A percentile compares a stretch with the other conserved stretches of the same genome.
Conservation (phyloP, 805 yeast genomes). For the Priceomyces medius region DNA sequence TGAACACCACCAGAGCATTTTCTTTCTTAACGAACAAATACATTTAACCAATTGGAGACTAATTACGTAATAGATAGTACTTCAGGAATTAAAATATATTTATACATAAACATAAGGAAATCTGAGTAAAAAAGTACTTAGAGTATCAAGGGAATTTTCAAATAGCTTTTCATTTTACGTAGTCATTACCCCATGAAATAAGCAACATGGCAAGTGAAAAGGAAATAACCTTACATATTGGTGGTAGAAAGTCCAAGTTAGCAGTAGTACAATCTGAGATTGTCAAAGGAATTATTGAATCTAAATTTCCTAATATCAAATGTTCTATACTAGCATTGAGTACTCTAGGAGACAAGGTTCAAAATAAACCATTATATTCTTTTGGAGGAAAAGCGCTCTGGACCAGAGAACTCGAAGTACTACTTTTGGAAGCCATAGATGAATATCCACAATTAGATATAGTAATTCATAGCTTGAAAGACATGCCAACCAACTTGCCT, state of each 20-base stretch:
- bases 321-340: slow-evolving; percentile 77
- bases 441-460: slow-evolving; percentile 70
- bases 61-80: too few species aligned
- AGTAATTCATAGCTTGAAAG: slow-evolving; percentile 92
- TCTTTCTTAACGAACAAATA: too few species aligned
- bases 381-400: slow-evolving; percentile 96
- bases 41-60: too few species aligned
- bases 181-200: too few species aligned
- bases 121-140: too few species aligned
- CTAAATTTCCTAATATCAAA: slow-evolving; percentile 59
- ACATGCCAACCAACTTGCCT: slow-evolving; percentile 87
- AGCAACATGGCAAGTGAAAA: slow-evolving; percentile 2
- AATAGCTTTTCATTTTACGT: too few species aligned
- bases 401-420: slow-evolving; percentile 91
- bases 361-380: slow-evolving; percentile 79
- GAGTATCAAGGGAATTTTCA: too few species aligned
- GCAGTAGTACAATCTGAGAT: slow-evolving; percentile 86
- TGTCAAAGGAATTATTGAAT: slow-evolving; percentile 60
- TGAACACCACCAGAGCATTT: too few species aligned
- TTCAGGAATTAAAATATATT: too few species aligned
- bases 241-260: slow-evolving; percentile 84
- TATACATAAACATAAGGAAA: too few species aligned
- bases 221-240: slow-evolving; percentile 49
- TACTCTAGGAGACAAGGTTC: slow-evolving; percentile 90
- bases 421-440: slow-evolving; percentile 63